These are phyloP conservation scores for Podosphaera fusca DNA, from an alignment of 2,329 filamentous ascomycete genomes.

Conservation along the genomic window DNA sequence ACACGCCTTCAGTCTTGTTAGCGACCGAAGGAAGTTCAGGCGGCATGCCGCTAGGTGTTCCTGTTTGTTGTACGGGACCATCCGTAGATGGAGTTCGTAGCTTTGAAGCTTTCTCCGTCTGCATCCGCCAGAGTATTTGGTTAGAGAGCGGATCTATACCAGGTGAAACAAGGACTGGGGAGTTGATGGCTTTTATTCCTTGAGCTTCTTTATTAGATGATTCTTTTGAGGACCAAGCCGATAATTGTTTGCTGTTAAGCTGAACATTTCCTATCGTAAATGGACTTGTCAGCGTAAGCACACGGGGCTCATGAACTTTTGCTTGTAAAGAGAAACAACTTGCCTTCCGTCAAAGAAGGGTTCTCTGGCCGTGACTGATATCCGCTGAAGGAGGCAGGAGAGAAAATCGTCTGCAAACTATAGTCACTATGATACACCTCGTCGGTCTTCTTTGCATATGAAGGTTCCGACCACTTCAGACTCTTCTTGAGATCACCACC, in stretches of 20 bases:
- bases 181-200: slow-evolving; percentile 6
- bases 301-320: slow-evolving; percentile 3
- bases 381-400: neutral
- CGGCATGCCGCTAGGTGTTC: neutral
- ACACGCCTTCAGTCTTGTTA: slow-evolving; percentile 12
- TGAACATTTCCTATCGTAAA: slow-evolving; percentile 9
- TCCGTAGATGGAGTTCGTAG: slow-evolving; percentile 30
- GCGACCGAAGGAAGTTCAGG: neutral
- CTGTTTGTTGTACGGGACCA: slow-evolving; percentile 18
- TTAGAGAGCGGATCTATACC: slow-evolving; percentile 45
- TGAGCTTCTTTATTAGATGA: slow-evolving; percentile 10
- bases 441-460: neutral
- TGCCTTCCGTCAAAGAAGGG: slow-evolving; percentile 15
- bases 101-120: slow-evolving; percentile 30
- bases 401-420: neutral
- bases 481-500: neutral
- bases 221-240: slow-evolving; percentile 12
- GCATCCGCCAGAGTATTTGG: slow-evolving; percentile 46
- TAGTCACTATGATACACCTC: neutral
- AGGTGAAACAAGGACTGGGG: slow-evolving; percentile 13
- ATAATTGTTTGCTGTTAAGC: slow-evolving; percentile 10
- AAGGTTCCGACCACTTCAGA: neutral
- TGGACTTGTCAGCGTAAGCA: slow-evolving; percentile 9
- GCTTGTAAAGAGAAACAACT: slow-evolving; percentile 2
- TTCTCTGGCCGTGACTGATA: slow-evolving; percentile 8